Conservation (phyloP, 441 rosid species). For the Iberis amara region DNA sequence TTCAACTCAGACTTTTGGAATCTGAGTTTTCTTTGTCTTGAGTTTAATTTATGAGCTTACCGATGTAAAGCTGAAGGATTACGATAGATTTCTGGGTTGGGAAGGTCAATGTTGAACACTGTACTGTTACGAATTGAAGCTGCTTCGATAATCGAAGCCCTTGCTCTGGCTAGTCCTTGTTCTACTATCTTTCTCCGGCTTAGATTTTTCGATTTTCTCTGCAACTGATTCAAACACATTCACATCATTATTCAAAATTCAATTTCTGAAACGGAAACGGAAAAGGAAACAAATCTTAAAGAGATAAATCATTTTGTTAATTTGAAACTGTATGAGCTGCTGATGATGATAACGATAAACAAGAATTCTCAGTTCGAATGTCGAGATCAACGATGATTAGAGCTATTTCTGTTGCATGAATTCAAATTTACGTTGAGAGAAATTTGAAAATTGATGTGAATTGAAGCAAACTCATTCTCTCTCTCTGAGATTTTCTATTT, state of each 20-base stretch:
- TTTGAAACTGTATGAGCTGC: neutral
- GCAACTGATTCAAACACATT: neutral
- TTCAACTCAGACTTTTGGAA: constrained; percentile 13
- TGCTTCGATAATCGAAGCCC: constrained; percentile 57
- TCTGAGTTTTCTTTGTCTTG: neutral
- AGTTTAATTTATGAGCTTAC: constrained; percentile 48
- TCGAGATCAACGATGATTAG: constrained; percentile 9
- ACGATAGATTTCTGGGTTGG: constrained; percentile 38
- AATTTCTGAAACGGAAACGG: no score
- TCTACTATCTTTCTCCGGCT: constrained; percentile 40
- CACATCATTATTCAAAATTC: neutral
- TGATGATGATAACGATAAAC: neutral
- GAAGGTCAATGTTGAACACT: constrained; percentile 24
- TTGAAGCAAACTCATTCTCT: neutral
- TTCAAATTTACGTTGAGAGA: constrained; percentile 4
- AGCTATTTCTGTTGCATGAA: constrained; percentile 13
- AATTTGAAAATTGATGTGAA: constrained; percentile 11
- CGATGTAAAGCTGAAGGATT: constrained; percentile 54
- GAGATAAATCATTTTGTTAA: neutral
- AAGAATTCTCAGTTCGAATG: constrained; percentile 11
- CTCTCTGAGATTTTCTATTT: neutral
- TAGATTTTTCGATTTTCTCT: constrained; percentile 37
- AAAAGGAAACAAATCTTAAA: neutral
- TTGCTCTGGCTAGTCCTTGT: constrained; percentile 60
- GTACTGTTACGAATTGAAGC: constrained; percentile 30